Evolutionary conservation across 2,329 filamentous ascomycete species (phyloP), one percentile per base, ranked within the genome.

Genomic region (Nakataea oryzae): DNA sequence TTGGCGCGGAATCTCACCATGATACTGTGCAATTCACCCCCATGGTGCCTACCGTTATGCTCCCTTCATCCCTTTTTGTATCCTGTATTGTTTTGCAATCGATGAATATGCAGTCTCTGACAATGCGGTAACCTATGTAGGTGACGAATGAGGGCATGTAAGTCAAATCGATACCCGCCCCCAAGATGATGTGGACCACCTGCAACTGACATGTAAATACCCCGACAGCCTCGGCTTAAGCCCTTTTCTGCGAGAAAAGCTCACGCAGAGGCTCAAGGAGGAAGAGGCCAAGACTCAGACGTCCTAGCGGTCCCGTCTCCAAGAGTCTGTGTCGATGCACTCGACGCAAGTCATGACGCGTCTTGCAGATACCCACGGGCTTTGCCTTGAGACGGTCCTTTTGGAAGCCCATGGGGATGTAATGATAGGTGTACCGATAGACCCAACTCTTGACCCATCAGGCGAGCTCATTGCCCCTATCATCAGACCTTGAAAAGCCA

Each of bases 71-170:
- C 13, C n/a, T n/a, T n/a, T n/a, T n/a, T n/a, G n/a, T n/a, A n/a
- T n/a, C n/a, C n/a, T n/a, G 3, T 13, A 12, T 17, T 34, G 9
- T 30, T 7, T 30, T 58, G 29, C 13, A 30, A 11, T 30, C 29
- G 28, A 30, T 6, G n/a, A 13, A 17, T 26, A 59, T 32, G 41
- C n/a, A n/a, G n/a, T 13, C 26, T 41, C 58, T 60, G n/a, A 60
- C 58, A 60, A 9, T 26, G n/a, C 21, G 3, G 17, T 26, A 11
- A 14, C 3, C 8, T 55, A 17, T 6, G 47, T 17, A 61, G 60
- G 54, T 88, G 60, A 88, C 86, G 0, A 84, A 85, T 60, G 81
- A 87, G 72, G 86, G 86, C 70, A 85, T 88, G 85, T 87, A 71
- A 83, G 85, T 82, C 24, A 27, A 26, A 12, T 4, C 32, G 57